These are phyloP conservation scores for Ophiostoma sp. DNA, from an alignment of 2,329 filamentous ascomycete genomes.

Conservation along the genomic window DNA sequence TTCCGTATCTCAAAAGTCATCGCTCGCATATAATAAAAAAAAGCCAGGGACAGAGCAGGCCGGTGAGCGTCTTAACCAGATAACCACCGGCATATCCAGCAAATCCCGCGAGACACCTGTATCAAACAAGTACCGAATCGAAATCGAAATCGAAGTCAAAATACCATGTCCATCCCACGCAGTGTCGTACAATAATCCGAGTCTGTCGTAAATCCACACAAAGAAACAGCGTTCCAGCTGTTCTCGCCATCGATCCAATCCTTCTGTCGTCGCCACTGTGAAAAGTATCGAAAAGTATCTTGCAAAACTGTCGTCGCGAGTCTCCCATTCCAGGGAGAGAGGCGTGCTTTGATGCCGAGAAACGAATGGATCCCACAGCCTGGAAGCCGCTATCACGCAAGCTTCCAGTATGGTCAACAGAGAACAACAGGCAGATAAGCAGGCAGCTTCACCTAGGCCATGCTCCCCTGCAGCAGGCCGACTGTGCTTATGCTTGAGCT, in stretches of 20 bases:
- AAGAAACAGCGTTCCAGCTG: constrained; percentile 8
- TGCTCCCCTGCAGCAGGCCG: constrained; percentile 18
- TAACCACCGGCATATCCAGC: constrained; percentile 6
- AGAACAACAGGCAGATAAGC: background rate
- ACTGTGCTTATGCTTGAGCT: background rate
- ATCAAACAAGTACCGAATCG: background rate
- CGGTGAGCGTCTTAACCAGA: constrained; percentile 31
- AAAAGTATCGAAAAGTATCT: background rate
- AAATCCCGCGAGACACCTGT: background rate
- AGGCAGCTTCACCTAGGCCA: constrained; percentile 3
- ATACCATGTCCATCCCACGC: background rate
- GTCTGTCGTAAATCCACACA: background rate
- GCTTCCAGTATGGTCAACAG: background rate
- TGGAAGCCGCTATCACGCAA: constrained; percentile 24
- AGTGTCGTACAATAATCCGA: background rate
- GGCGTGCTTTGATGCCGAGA: background rate
- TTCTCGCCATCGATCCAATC: background rate
- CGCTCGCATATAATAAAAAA: background rate
- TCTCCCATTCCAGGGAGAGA: background rate
- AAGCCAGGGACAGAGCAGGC: constrained; percentile 36
- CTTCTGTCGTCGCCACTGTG: constrained; percentile 22
- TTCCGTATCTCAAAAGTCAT: background rate
- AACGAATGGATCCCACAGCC: background rate
- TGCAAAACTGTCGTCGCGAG: background rate
- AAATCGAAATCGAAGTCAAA: background rate